These are phyloP conservation scores for Elsinoe necatrix DNA, from an alignment of 2,329 filamentous ascomycete species.

Conservation along the genomic window DNA sequence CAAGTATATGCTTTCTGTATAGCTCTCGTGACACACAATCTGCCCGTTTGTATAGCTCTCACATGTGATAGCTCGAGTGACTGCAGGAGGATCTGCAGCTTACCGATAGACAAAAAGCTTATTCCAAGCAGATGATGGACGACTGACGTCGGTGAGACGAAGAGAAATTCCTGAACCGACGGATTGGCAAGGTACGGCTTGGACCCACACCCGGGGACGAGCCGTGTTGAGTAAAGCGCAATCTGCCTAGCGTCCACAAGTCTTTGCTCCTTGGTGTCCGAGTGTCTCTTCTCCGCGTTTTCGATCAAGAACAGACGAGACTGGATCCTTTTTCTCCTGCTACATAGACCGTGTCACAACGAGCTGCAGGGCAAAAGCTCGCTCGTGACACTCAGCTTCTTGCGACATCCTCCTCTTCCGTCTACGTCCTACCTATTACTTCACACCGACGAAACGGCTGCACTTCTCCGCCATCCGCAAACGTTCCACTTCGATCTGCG, in stretches of 20 bases:
- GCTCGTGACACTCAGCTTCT: background rate
- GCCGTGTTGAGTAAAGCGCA: background rate
- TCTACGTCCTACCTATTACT: background rate
- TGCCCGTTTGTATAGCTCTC: too few species aligned
- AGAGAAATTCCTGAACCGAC: background rate
- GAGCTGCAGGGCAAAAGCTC: background rate
- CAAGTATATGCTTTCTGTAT: too few species aligned
- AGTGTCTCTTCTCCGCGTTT: conserved; percentile 7
- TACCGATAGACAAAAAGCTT: conserved; percentile 7
- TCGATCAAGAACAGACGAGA: background rate
- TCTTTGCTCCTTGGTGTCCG: too few species aligned
- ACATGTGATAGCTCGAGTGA: background rate
- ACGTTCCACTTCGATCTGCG: background rate
- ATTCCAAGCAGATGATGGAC: background rate
- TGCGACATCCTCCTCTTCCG: background rate
- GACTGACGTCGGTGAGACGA: background rate
- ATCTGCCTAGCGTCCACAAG: background rate
- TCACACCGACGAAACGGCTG: background rate
- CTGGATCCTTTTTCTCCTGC: conserved; percentile 7
- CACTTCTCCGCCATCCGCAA: background rate
- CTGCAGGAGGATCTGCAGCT: conserved; percentile 10
- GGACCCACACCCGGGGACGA: background rate
- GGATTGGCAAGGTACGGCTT: conserved; percentile 7
- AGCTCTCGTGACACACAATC: too few species aligned
- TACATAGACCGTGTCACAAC: background rate